Evolutionary conservation across 257 asterid genomes (phyloP).

Genomic region (Solanum ahanhuiri): DNA sequence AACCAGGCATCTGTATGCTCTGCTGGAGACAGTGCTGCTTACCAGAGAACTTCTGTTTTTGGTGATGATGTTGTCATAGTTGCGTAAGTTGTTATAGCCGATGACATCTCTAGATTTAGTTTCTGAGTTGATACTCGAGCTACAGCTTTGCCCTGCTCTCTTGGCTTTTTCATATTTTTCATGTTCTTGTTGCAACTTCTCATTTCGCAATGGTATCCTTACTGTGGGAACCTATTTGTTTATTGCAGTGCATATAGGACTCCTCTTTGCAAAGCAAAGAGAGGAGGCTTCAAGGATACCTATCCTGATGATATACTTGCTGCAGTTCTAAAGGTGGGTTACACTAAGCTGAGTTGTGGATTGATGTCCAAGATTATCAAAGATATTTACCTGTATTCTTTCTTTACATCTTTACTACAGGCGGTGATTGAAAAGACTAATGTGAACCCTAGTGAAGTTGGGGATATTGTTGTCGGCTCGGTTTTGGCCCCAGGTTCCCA

Average conservation of each 20-base stretch:
- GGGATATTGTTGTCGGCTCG: constrained; percentile 94
- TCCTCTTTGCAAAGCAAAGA: constrained; percentile 86
- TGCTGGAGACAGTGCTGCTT: constrained; percentile 95
- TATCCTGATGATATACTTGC: constrained; percentile 94
- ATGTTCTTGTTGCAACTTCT: background rate
- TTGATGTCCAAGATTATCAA: background rate
- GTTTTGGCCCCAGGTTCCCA: constrained; percentile 96
- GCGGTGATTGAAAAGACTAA: constrained; percentile 75
- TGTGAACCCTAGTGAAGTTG: constrained; percentile 80
- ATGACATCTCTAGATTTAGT: background rate
- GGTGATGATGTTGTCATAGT: constrained; percentile 97
- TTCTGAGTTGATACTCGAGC: background rate
- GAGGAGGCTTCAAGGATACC: constrained; percentile 96
- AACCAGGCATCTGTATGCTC: constrained; percentile 71
- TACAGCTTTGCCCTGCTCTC: background rate
- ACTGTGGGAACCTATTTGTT: background rate
- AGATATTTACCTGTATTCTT: background rate
- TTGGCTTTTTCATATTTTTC: background rate
- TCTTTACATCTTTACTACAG: constrained; percentile 16
- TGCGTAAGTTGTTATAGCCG: constrained; percentile 54
- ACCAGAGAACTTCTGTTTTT: constrained; percentile 72
- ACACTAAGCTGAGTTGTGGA: background rate
- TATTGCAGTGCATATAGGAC: constrained; percentile 80
- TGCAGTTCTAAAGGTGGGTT: constrained; percentile 71
- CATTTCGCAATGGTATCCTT: background rate